Evolutionary conservation across 2,329 filamentous ascomycete species (phyloP).

Genomic region (Fusarium haematococcum): DNA sequence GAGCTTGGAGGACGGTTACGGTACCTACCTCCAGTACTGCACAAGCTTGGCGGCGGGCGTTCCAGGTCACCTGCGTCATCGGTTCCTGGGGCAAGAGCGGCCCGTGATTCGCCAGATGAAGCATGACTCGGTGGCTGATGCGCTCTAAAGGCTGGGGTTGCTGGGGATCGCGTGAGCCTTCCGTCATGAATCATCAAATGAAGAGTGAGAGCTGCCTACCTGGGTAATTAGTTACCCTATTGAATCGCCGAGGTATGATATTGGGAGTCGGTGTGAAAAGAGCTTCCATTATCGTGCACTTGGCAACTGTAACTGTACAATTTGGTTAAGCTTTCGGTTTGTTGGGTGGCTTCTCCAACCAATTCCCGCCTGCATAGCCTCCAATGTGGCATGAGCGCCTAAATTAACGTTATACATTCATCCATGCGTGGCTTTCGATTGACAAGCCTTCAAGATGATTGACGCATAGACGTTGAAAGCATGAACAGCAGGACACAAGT

Average conservation of each 20-base stretch:
- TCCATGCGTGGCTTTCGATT: neutral
- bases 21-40: neutral
- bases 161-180: slow-evolving; percentile 21
- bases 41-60: slow-evolving; percentile 22
- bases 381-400: neutral
- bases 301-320: neutral
- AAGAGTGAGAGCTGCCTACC: neutral
- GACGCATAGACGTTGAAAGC: neutral
- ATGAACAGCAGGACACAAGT: neutral
- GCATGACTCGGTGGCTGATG: slow-evolving; percentile 20
- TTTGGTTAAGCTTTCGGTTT: neutral
- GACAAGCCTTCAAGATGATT: neutral
- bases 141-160: slow-evolving; percentile 17
- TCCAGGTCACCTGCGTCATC: slow-evolving; percentile 44
- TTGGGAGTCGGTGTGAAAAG: neutral
- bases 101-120: slow-evolving; percentile 29
- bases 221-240: neutral
- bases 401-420: neutral
- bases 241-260: neutral
- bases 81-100: slow-evolving; percentile 1
- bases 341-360: neutral
- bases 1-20: slow-evolving; percentile 29
- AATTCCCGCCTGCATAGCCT: neutral
- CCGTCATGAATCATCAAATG: slow-evolving; percentile 34
- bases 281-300: neutral